phyloP scores from a whole-genome alignment of 2,329 filamentous ascomycete genomes.

The Elsinoe batatas region DNA sequence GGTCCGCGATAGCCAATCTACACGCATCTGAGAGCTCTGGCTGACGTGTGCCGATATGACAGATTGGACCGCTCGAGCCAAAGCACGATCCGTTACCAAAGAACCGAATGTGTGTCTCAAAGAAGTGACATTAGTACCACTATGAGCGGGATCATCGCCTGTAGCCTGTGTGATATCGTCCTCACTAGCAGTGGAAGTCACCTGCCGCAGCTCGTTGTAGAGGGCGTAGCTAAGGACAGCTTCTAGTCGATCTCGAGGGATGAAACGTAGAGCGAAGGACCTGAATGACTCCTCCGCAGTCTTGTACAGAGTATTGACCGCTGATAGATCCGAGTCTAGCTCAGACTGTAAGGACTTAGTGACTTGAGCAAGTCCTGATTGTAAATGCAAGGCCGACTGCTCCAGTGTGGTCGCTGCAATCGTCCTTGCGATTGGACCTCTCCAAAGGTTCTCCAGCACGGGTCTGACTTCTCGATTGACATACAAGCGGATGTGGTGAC shows the following conservation, averaged over 20 bases:
- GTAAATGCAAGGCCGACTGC: neutral
- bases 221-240: neutral
- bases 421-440: neutral
- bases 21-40: neutral
- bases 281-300: neutral
- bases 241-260: neutral
- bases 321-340: neutral
- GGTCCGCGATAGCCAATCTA: constrained; percentile 16
- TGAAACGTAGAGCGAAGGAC: neutral
- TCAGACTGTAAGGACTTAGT: neutral
- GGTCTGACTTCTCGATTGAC: neutral
- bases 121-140: neutral
- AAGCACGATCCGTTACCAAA: neutral
- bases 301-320: neutral
- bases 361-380: neutral
- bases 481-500: neutral
- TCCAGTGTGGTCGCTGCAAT: neutral
- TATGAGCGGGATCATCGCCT: neutral
- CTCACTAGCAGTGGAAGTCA: neutral
- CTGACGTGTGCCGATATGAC: neutral
- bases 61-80: neutral
- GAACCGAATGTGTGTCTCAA: neutral
- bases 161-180: neutral
- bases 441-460: neutral
- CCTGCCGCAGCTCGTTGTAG: neutral